A percentile compares a stretch with the other conserved stretches of the same genome.
Evolutionary conservation across 2,329 filamentous ascomycete genomes (phyloP).

Genomic region (Trematosphaeria pertusa): DNA sequence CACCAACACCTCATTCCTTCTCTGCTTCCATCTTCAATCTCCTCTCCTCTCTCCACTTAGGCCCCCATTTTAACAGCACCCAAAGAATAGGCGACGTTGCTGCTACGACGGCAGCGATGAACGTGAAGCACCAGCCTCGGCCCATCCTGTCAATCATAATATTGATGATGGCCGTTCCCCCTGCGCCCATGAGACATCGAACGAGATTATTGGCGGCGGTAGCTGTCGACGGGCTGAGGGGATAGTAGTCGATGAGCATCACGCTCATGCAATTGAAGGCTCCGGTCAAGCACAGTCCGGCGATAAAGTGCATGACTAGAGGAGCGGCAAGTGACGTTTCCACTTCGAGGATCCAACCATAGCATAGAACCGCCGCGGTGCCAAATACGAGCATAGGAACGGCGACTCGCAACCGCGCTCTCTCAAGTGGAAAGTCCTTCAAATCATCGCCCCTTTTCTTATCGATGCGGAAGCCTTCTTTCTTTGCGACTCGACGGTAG

Average conservation of each 20-base stretch:
- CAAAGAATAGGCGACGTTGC: slow-evolving; percentile 50
- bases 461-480: slow-evolving; percentile 66
- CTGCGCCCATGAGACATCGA: slow-evolving; percentile 47
- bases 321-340: slow-evolving; percentile 45
- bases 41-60: slow-evolving; percentile 53
- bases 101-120: slow-evolving; percentile 51
- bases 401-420: slow-evolving; percentile 46
- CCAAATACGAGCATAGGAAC: slow-evolving; percentile 45
- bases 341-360: slow-evolving; percentile 49
- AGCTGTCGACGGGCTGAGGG: slow-evolving; percentile 43
- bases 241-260: slow-evolving; percentile 49
- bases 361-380: slow-evolving; percentile 39
- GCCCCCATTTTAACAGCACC: slow-evolving; percentile 50
- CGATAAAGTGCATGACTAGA: slow-evolving; percentile 57
- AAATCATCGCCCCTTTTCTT: slow-evolving; percentile 61
- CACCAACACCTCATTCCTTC: neutral
- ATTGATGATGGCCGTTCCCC: slow-evolving; percentile 42
- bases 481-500: slow-evolving; percentile 70
- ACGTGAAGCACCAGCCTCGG: slow-evolving; percentile 52
- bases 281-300: slow-evolving; percentile 62
- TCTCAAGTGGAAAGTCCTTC: slow-evolving; percentile 56
- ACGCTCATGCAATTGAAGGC: slow-evolving; percentile 58
- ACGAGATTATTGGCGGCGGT: slow-evolving; percentile 41
- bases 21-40: slow-evolving; percentile 26
- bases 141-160: slow-evolving; percentile 47